Evolutionary conservation across 805 yeast genomes (phyloP).

Genomic region (Hemisphaericaspora nanyangensis): DNA sequence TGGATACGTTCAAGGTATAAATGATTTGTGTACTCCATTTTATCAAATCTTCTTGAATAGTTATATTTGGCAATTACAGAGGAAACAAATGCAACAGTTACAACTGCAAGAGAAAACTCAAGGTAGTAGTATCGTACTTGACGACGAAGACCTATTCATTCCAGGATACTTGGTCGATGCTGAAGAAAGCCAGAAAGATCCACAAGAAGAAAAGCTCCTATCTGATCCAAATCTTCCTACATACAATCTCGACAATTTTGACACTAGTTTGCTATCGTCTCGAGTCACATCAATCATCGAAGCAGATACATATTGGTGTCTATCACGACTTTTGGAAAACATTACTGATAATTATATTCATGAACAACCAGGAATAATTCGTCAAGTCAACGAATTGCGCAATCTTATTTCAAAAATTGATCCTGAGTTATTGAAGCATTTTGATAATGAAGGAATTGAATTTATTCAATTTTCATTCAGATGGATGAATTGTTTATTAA

Average conservation of each 20-base stretch:
- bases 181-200: conserved; percentile 13
- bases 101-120: conserved; percentile 22
- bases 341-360: conserved; percentile 96
- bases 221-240: conserved; percentile 21
- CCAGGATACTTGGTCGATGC: conserved; percentile 36
- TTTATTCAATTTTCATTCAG: conserved; percentile 93
- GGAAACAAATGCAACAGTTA: conserved; percentile 24
- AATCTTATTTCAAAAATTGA: conserved; percentile 82
- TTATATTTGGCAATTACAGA: conserved; percentile 48
- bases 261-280: conserved; percentile 57
- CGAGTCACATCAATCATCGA: conserved; percentile 69
- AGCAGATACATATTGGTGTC: conserved; percentile 97
- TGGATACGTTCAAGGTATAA: conserved; percentile 97
- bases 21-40: conserved; percentile 90
- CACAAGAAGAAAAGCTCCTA: conserved; percentile 20
- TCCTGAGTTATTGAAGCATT: conserved; percentile 64
- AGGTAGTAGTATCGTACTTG: not conserved
- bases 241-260: conserved; percentile 49
- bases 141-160: conserved; percentile 23
- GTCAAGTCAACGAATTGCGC: conserved; percentile 81
- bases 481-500: conserved; percentile 97
- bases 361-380: conserved; percentile 94
- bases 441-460: conserved; percentile 80
- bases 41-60: conserved; percentile 78
- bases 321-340: conserved; percentile 85